Conservation (phyloP, 139 green algal genomes). For the Mychonastes homosphaera region DNA sequence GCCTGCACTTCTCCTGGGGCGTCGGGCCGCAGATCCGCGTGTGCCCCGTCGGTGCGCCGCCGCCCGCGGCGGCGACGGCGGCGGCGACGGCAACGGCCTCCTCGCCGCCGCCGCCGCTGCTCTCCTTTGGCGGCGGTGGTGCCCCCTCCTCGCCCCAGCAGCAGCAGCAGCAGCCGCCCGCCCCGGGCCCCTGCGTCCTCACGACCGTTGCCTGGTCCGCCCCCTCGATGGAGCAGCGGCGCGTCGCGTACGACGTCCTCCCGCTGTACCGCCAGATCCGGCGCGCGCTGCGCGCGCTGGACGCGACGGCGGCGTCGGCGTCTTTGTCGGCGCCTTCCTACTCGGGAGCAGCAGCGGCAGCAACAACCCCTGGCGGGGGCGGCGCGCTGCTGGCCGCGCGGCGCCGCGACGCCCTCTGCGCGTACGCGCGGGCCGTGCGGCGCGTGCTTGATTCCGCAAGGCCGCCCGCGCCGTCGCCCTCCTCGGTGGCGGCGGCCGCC, state of each 20-base stretch:
- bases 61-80: too few relatives aligned
- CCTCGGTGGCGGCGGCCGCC: neutral
- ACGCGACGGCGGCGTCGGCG: too few relatives aligned
- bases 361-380: neutral
- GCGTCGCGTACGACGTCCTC: slow-evolving; percentile 30
- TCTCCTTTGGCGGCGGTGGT: slow-evolving; percentile 8
- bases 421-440: neutral
- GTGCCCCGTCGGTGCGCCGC: too few relatives aligned
- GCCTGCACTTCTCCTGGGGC: slow-evolving; percentile 37
- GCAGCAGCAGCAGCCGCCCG: neutral
- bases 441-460: too few relatives aligned
- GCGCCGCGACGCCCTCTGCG: neutral
- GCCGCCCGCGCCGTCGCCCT: too few relatives aligned
- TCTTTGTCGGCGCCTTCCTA: too few relatives aligned
- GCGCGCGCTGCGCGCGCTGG: slow-evolving; percentile 1
- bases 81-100: slow-evolving; percentile 10
- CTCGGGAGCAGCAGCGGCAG: too few relatives aligned
- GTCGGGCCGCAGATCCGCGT: slow-evolving; percentile 34
- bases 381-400: neutral
- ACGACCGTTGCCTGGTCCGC: slow-evolving; percentile 12
- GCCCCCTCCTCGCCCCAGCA: neutral
- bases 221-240: slow-evolving; percentile 17
- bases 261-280: slow-evolving; percentile 6
- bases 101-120: neutral
- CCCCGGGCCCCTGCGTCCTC: neutral